Base-by-base conservation (phyloP, 495 filamentous ascomycete species). In the Penicillium samsonianum region DNA sequence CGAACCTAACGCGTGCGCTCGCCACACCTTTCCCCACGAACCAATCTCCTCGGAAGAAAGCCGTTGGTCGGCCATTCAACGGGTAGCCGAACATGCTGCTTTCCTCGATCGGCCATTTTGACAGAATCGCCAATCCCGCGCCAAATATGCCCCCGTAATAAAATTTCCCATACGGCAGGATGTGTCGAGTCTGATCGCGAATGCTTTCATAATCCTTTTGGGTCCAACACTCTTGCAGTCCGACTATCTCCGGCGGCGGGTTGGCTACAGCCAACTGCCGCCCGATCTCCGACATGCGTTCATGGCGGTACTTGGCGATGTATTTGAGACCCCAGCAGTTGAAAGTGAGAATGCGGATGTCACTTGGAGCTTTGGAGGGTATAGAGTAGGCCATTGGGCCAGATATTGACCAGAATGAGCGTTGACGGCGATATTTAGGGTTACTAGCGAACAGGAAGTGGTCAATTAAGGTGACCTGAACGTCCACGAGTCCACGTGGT, bases 261-360 rank as follows among this genome's bases (percentile, higher is more conserved):
- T 78, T 71, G 50, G 86, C 77, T 7, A 80, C 67, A 59, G 89
- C 86, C 30, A 96, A 80, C 50, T 84, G 84, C 45, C 83, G 82
- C 45, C 92, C 91, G 60, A 98, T 96, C 69, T 96, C 90, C 11
- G 79, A 67, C 45, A 97, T 82, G 33, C 94, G 91, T 67, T 89
- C 90, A 62, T 80, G 77, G 53, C 93, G 90, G 61, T 88, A 80
- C 64, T 86, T 87, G 58, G 91, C 84, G 62, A 97, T 79, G 73
- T 84, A 94, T 71, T 96, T 94, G 53, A 98, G 84, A 41, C 94
- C 94, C 92, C 94, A 97, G 84, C 90, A 95, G 70, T 98, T 98
- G 68, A 95, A 84, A 4, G 89, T 90, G 65, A 97, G 75, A 53
- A 97, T 77, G 55, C 87, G 86, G 65, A 97, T 84, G 8, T 68